Conservation (phyloP, 1,284 basidiomycete genomes). For the Paramarasmius palmivorus region DNA sequence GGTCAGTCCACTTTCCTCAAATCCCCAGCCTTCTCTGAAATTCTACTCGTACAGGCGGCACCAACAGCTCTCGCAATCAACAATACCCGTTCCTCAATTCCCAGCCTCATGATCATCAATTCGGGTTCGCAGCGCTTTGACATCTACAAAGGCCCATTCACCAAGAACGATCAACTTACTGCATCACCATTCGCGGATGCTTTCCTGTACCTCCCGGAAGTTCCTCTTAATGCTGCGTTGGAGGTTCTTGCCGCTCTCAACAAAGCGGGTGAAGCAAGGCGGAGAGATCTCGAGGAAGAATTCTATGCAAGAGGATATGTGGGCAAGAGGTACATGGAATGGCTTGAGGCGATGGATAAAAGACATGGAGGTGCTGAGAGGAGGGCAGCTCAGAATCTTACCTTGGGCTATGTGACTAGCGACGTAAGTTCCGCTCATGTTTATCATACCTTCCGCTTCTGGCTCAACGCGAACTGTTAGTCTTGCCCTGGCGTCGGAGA, state of each 20-base stretch:
- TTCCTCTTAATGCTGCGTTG: conserved; percentile 49
- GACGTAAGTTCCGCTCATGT: conserved; percentile 48
- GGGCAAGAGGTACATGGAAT: conserved; percentile 48
- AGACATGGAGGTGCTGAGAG: conserved; percentile 31
- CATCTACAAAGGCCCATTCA: conserved; percentile 68
- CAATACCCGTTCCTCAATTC: conserved; percentile 57
- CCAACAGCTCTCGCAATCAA: conserved; percentile 58
- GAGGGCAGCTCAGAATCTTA: conserved; percentile 47
- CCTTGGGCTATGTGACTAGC: conserved; percentile 71
- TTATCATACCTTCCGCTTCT: conserved; percentile 1
- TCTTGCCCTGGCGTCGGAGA: conserved; percentile 73
- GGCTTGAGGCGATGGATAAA: conserved; percentile 57
- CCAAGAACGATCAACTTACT: conserved; percentile 78
- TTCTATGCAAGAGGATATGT: conserved; percentile 53
- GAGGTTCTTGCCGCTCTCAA: conserved; percentile 59
- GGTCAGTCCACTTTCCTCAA: conserved; percentile 35
- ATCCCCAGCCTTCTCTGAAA: neutral
- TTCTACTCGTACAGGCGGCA: conserved; percentile 33
- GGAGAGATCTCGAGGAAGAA: conserved; percentile 35
- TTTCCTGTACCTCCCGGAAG: conserved; percentile 59
- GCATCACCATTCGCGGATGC: conserved; percentile 65
- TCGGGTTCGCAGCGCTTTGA: conserved; percentile 79
- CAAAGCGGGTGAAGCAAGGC: conserved; percentile 38
- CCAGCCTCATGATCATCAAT: conserved; percentile 74
- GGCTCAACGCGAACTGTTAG: conserved; percentile 29